phyloP scores from a whole-genome alignment of 75 land plant genomes.

The Azolla pinnata region DNA sequence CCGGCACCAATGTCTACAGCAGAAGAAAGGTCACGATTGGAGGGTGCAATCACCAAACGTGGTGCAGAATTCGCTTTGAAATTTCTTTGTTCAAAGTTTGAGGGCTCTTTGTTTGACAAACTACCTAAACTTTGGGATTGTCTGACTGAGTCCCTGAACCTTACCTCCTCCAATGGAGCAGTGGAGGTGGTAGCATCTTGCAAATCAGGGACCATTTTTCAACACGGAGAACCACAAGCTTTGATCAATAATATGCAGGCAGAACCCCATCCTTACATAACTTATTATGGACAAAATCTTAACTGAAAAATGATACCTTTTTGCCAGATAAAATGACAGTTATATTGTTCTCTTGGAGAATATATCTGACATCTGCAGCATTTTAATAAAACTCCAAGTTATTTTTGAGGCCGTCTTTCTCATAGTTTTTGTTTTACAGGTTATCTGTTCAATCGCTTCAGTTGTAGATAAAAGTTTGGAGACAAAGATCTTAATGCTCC shows the following conservation, averaged over 20 bases:
- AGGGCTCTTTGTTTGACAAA: conserved; percentile 58
- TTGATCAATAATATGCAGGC: conserved; percentile 96
- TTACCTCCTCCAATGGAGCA: conserved; percentile 14
- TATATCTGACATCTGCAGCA: no score
- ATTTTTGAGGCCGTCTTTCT: not conserved
- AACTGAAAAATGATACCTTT: not conserved
- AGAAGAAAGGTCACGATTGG: conserved; percentile 75
- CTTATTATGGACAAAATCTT: not conserved
- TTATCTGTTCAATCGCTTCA: conserved; percentile 68
- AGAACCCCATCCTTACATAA: not conserved
- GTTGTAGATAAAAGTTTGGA: conserved; percentile 46
- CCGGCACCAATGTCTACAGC: conserved; percentile 27
- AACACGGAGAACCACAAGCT: conserved; percentile 61
- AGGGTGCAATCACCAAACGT: conserved; percentile 85
- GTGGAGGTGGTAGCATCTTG: conserved; percentile 14
- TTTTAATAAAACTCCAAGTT: not conserved
- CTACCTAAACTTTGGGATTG: conserved; percentile 93
- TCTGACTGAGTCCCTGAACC: conserved; percentile 73
- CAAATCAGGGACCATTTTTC: conserved; percentile 14
- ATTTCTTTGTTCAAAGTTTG: conserved; percentile 70
- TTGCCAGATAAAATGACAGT: not conserved
- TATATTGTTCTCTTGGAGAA: not conserved
- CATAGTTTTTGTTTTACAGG: conserved; percentile 45
- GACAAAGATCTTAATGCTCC: conserved; percentile 53
- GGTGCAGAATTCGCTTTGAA: conserved; percentile 89